A percentile compares a stretch with the other conserved stretches of the same genome.
Conservation (phyloP, 2,329 filamentous ascomycete genomes). For the Fusarium sp. region DNA sequence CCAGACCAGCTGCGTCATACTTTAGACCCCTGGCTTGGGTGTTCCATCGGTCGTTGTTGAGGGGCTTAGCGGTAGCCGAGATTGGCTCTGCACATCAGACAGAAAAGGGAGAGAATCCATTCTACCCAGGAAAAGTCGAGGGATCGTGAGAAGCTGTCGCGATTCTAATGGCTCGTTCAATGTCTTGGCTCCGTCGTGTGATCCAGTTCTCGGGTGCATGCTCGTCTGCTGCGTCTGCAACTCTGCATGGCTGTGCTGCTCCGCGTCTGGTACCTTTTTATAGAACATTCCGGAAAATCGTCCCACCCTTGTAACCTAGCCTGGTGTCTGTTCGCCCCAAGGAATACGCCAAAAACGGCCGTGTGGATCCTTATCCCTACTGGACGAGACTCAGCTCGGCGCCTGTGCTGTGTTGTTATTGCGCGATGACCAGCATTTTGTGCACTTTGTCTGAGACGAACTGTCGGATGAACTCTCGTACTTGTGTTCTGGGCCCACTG, state of each 20-base stretch:
- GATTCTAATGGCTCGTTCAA: constrained; percentile 11
- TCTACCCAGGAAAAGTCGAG: not conserved
- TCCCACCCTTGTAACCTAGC: constrained; percentile 25
- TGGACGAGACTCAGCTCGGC: constrained; percentile 2
- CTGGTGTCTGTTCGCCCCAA: constrained; percentile 3
- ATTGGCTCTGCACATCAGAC: constrained; percentile 28
- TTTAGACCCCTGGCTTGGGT: constrained; percentile 20
- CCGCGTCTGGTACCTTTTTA: constrained; percentile 28
- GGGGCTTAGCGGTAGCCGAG: constrained; percentile 32
- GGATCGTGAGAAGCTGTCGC: constrained; percentile 8
- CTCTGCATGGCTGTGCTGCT: constrained; percentile 18
- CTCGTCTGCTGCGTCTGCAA: not conserved
- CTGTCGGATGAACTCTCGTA: not conserved
- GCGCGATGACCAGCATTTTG: constrained; percentile 1
- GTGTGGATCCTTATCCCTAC: constrained; percentile 1
- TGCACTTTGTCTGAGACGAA: not conserved
- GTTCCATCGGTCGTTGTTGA: constrained; percentile 25
- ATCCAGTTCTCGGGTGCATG: constrained; percentile 10
- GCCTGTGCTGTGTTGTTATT: not conserved
- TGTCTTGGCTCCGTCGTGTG: not conserved
- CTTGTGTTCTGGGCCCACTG: not conserved
- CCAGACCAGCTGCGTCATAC: constrained; percentile 30
- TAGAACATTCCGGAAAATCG: constrained; percentile 38
- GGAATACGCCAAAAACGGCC: constrained; percentile 10
- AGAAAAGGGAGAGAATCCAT: not conserved